Evolutionary conservation across 1,139 yeast genomes (phyloP).

Genomic region (Nakaseomyces delphensis): DNA sequence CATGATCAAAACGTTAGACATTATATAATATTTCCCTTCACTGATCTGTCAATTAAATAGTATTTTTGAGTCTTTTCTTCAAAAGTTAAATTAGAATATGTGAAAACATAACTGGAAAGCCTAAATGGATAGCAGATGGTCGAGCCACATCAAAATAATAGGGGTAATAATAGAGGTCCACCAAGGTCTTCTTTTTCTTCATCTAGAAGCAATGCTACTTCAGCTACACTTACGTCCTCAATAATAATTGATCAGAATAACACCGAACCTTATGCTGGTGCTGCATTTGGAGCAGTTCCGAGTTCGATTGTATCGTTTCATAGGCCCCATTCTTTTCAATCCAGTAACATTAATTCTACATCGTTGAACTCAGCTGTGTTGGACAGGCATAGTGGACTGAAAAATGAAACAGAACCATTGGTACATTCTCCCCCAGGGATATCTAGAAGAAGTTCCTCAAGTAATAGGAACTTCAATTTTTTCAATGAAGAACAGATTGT

Average conservation of each 20-base stretch:
- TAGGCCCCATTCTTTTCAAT: slow-evolving; percentile 40
- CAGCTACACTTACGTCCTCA: slow-evolving; percentile 27
- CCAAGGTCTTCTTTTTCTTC: slow-evolving; percentile 27
- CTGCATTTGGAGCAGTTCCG: slow-evolving; percentile 81
- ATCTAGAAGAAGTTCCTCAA: slow-evolving; percentile 27
- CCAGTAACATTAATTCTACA: slow-evolving; percentile 25
- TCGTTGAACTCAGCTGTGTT: slow-evolving; percentile 19
- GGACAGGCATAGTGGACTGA: slow-evolving; percentile 5
- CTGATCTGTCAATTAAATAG: no score
- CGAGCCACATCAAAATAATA: neutral
- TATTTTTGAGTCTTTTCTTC: no score
- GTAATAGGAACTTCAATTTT: slow-evolving; percentile 50
- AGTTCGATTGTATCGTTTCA: slow-evolving; percentile 85
- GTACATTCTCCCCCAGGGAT: slow-evolving; percentile 10
- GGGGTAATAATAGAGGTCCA: neutral
- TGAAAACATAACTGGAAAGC: no score
- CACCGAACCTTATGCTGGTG: slow-evolving; percentile 79
- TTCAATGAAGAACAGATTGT: slow-evolving; percentile 79
- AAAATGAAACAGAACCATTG: slow-evolving; percentile 15
- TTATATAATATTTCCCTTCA: no score
- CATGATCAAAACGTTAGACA: neutral
- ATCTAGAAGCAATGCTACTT: slow-evolving; percentile 25
- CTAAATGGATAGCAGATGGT: neutral
- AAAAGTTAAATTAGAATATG: no score
- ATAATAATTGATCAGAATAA: slow-evolving; percentile 31